These are phyloP conservation scores for Globisporangium irregulare DNA, from an alignment of 352 stramenopile species.

Conservation along the genomic window DNA sequence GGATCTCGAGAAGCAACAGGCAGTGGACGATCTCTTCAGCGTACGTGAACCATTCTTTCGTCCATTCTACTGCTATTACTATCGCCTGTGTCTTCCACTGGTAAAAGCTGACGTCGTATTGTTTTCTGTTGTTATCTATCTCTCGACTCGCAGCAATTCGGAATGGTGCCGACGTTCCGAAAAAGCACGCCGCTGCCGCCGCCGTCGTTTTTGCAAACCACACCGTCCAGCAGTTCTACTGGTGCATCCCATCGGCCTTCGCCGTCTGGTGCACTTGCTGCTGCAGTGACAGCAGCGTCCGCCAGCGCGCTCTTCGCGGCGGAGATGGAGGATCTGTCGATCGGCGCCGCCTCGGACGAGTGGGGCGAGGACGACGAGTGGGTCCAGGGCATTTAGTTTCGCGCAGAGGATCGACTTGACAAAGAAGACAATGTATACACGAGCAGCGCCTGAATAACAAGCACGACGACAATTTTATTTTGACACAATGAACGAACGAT, in stretches of 20 bases:
- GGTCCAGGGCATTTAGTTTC: conserved; percentile 59
- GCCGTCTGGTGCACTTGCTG: conserved; percentile 1
- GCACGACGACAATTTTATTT: background rate
- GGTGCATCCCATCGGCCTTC: conserved; percentile 23
- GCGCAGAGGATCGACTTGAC: background rate
- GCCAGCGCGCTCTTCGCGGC: conserved; percentile 56
- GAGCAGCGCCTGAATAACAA: background rate
- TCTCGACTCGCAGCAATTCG: conserved; percentile 61
- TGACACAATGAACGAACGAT: background rate
- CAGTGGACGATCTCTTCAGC: conserved; percentile 73
- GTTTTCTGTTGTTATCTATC: background rate
- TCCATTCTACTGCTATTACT: conserved; percentile 6
- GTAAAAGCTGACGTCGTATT: background rate
- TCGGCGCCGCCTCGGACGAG: conserved; percentile 39
- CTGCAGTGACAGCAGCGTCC: conserved; percentile 23
- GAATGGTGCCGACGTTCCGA: conserved; percentile 79
- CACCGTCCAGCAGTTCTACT: conserved; percentile 8
- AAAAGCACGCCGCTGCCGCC: conserved; percentile 45
- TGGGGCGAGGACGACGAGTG: conserved; percentile 84
- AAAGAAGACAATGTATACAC: background rate
- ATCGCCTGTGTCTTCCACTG: background rate
- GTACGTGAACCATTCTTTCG: conserved; percentile 38
- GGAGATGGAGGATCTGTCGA: conserved; percentile 63
- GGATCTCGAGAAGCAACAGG: conserved; percentile 33
- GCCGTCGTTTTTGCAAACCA: conserved; percentile 18